phyloP scores from a whole-genome alignment of 768 basidiomycete genomes.

The Dendrothele bispora region DNA sequence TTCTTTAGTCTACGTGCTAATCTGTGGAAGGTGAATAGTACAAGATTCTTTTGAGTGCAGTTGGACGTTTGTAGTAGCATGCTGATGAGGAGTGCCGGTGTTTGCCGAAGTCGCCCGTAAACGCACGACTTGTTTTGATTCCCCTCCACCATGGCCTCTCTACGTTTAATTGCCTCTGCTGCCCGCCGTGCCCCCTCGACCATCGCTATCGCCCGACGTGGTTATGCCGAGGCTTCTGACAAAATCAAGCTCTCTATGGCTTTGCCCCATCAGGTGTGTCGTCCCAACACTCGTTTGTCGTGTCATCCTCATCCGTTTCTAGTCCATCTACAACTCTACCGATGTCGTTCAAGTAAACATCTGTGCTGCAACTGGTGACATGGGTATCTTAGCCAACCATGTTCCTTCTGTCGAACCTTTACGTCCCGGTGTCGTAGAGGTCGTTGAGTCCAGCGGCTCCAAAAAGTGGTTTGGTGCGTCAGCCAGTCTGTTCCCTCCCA shows the following conservation, averaged over 20 bases:
- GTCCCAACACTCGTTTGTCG: constrained; percentile 1
- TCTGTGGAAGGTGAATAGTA: too few species aligned
- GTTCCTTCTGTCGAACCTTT: constrained; percentile 96
- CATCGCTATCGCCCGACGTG: constrained; percentile 62
- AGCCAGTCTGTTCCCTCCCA: not conserved
- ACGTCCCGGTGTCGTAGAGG: constrained; percentile 92
- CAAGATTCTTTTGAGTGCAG: too few species aligned
- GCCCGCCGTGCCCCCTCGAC: constrained; percentile 57
- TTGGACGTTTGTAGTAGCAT: not conserved
- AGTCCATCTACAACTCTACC: constrained; percentile 89
- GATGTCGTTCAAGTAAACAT: constrained; percentile 97
- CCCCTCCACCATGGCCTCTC: constrained; percentile 62
- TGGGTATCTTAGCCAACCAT: constrained; percentile 99
- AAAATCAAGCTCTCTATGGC: constrained; percentile 92
- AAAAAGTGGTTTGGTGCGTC: constrained; percentile 97
- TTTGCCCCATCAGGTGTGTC: constrained; percentile 89
- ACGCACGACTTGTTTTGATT: not conserved
- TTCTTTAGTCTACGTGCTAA: too few species aligned
- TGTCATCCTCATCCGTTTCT: constrained; percentile 9
- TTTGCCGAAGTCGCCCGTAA: not conserved
- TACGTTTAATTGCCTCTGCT: constrained; percentile 68
- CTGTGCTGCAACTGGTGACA: constrained; percentile 91
- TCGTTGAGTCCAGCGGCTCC: constrained; percentile 76
- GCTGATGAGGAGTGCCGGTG: not conserved
- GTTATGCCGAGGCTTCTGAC: constrained; percentile 89